These are phyloP conservation scores for Hypoxylon rubiginosum DNA, from an alignment of 2,329 filamentous ascomycete species.

Conservation along the genomic window DNA sequence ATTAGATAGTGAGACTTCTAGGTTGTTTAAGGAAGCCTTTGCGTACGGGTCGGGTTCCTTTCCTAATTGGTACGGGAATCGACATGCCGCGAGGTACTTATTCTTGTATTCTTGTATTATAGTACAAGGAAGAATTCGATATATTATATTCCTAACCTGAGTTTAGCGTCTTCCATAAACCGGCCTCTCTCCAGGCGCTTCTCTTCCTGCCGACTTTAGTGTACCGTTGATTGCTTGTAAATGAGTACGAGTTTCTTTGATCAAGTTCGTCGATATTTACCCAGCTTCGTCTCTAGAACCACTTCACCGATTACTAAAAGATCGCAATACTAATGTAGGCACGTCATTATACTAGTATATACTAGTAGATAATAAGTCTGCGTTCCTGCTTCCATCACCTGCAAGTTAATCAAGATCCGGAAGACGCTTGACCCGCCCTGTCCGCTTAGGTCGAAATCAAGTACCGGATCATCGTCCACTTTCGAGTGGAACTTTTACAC, in stretches of 20 bases:
- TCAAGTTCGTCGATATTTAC: neutral
- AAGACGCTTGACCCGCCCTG: conserved; percentile 15
- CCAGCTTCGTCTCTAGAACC: neutral
- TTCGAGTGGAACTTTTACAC: neutral
- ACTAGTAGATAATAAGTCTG: conserved; percentile 11
- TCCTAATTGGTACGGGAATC: conserved; percentile 35
- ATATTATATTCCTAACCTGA: conserved; percentile 26
- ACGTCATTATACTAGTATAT: neutral
- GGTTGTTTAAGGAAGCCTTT: neutral
- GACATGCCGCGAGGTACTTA: conserved; percentile 28
- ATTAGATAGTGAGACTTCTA: too few species aligned
- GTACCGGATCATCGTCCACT: conserved; percentile 31
- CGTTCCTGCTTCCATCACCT: conserved; percentile 35
- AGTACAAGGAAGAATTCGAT: conserved; percentile 25
- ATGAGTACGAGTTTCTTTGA: neutral
- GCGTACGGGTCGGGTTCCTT: conserved; percentile 25
- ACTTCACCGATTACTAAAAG: neutral
- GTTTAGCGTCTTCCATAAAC: conserved; percentile 21
- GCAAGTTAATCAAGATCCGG: conserved; percentile 21
- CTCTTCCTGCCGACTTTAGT: neutral
- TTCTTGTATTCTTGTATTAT: neutral
- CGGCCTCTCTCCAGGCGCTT: neutral
- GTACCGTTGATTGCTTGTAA: neutral
- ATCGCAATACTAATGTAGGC: neutral
- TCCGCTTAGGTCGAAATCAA: conserved; percentile 22